These are phyloP conservation scores for Cladorrhinum samala DNA, from an alignment of 495 filamentous ascomycete species.

Conservation along the genomic window DNA sequence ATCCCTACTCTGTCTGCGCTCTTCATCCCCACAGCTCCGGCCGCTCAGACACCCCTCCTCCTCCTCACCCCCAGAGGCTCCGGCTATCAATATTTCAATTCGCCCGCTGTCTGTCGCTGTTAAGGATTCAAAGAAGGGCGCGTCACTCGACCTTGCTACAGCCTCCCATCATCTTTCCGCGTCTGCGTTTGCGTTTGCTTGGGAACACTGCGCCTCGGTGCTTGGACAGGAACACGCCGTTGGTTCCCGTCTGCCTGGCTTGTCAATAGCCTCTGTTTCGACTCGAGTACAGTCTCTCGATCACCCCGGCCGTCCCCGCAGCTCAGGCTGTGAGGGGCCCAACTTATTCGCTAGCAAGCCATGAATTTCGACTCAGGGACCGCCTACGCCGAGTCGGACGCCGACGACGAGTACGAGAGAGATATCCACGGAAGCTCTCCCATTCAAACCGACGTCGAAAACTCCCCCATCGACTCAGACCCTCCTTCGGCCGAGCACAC, in stretches of 20 bases:
- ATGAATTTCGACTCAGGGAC: constrained; percentile 56
- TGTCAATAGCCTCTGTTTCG: background rate
- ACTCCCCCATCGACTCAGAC: constrained; percentile 74
- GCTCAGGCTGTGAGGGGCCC: constrained; percentile 23
- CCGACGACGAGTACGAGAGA: constrained; percentile 90
- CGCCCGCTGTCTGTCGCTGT: background rate
- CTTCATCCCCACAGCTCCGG: background rate
- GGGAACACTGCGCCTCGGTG: constrained; percentile 2
- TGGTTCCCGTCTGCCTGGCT: no score
- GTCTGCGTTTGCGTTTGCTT: constrained; percentile 1
- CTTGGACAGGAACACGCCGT: background rate
- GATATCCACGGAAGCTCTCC: constrained; percentile 68
- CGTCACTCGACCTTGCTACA: background rate
- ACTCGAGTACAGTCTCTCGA: background rate
- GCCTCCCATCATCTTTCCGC: constrained; percentile 2
- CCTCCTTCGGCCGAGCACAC: constrained; percentile 78
- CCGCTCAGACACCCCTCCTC: background rate
- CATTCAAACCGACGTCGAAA: constrained; percentile 68
- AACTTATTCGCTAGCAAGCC: constrained; percentile 19
- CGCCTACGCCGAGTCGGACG: constrained; percentile 78
- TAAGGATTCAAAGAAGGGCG: background rate
- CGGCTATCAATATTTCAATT: background rate
- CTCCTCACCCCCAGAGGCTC: no score
- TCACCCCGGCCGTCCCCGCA: constrained; percentile 17
- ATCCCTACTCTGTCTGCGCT: background rate